Evolutionary conservation across 2,329 filamentous ascomycete genomes (phyloP), one percentile per base, ranked within the genome.

Genomic region (Aspergillus texensis): DNA sequence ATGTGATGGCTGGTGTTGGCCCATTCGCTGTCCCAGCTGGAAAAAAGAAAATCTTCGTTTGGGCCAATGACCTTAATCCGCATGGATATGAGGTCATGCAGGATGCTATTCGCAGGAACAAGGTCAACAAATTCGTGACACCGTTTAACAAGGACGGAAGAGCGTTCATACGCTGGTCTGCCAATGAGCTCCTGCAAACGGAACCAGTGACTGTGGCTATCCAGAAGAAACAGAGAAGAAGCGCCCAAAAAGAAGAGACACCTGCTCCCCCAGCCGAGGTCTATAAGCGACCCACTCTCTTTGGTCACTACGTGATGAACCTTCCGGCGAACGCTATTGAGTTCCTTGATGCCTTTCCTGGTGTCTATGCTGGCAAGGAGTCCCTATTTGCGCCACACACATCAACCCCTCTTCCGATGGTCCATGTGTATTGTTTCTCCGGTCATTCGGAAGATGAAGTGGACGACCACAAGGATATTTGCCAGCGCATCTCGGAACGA

Each of bases 241-340:
- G 72, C 62, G 61, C 56, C 39, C 54, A 57, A 26, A 62, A 58
- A 48, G 56, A 80, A 78, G 59, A 80, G 62, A 69, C 74, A 70
- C 64, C 63, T 65, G 64, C 65, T 9, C 71, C 69, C 2, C 67
- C 68, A 2, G 63, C 70, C 1, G 67, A 75, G 58, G 65, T 68
- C 55, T 78, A 74, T 62, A 69, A 69, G 30, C 75, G 75, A 53
- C 94, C 94, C 2, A 84, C 85, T 2, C 89, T 89, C 43, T 92
- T 98, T 75, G 86, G 89, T n/a, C 95, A 98, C 81, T 99, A 94
- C 77, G 91, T 98, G 68, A 97, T 99, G 92, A 99, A 99, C 79
- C 89, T 99, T 19, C 95, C 95, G 0, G 95, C 94, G 1, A 91
- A 89, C 1, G 94, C 95, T 1, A 89, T 95, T 64, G 89, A 91